Percentiles rank a stretch among this genome's conserved stretches.
These are phyloP conservation scores for Pisolithus tinctorius DNA, from an alignment of 768 basidiomycete species.

Conservation along the genomic window DNA sequence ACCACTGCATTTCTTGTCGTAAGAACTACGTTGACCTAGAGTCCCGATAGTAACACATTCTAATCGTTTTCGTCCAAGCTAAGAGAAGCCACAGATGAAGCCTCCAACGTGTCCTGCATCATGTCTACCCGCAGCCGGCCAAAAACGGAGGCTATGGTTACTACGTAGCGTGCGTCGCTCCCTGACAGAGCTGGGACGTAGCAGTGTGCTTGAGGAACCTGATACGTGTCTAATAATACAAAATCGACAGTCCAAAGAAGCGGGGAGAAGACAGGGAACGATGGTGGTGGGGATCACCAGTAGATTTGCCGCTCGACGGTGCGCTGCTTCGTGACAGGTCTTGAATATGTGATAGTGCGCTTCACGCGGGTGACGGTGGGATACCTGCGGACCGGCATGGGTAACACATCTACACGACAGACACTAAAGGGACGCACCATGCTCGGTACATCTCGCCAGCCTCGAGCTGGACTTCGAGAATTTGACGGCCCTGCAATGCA, in stretches of 20 bases:
- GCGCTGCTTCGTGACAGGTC: conserved; percentile 42
- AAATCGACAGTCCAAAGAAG: conserved; percentile 19
- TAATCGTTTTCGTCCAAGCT: conserved; percentile 6
- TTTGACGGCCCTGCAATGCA: conserved; percentile 60
- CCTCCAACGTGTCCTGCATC: conserved; percentile 12
- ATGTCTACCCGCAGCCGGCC: conserved; percentile 11
- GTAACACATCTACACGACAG: conserved; percentile 1
- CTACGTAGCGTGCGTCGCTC: conserved; percentile 14
- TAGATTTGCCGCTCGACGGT: conserved; percentile 72
- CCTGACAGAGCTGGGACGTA: conserved; percentile 54
- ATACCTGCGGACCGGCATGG: conserved; percentile 39
- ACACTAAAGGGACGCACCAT: conserved; percentile 35
- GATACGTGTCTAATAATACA: conserved; percentile 28
- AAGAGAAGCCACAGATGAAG: conserved; percentile 7
- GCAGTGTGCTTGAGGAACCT: conserved; percentile 28
- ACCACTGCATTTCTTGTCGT: conserved; percentile 8
- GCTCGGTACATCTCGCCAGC: conserved; percentile 60
- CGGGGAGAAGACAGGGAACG: conserved; percentile 1
- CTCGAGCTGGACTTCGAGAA: conserved; percentile 79
- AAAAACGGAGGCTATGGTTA: conserved; percentile 12
- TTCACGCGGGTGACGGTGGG: conserved; percentile 75
- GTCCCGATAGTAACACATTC: conserved; percentile 15
- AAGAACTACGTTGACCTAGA: conserved; percentile 5
- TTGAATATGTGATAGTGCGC: conserved; percentile 61
- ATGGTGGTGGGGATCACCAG: conserved; percentile 42